These are phyloP conservation scores for Chaetomium olivaceum DNA, from an alignment of 2,329 filamentous ascomycete genomes.

Conservation along the genomic window DNA sequence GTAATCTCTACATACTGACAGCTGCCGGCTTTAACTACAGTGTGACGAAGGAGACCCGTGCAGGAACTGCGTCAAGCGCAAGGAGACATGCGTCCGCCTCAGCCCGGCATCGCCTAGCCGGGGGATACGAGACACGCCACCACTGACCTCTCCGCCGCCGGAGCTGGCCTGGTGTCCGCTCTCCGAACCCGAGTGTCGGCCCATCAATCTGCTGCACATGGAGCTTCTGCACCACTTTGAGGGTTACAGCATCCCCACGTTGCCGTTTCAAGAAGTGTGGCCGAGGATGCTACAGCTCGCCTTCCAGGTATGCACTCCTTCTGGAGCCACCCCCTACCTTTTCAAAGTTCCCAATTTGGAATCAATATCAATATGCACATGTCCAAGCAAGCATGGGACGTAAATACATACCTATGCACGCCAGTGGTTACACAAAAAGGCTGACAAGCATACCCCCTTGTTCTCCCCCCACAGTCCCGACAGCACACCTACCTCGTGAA, in stretches of 20 bases:
- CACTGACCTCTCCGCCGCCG: conserved; percentile 4
- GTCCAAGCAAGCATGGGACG: not conserved
- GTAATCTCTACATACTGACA: not conserved
- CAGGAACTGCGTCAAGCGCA: conserved; percentile 35
- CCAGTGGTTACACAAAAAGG: not conserved
- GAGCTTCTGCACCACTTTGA: conserved; percentile 39
- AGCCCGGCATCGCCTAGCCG: conserved; percentile 9
- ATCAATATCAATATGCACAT: not conserved
- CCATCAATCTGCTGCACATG: conserved; percentile 37
- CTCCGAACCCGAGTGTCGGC: conserved; percentile 18
- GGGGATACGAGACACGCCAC: conserved; percentile 8
- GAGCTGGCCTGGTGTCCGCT: conserved; percentile 13
- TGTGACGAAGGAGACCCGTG: conserved; percentile 37
- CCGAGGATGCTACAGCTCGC: conserved; percentile 33
- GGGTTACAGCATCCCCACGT: conserved; percentile 31
- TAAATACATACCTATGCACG: not conserved
- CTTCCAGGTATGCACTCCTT: conserved; percentile 31
- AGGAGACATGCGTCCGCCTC: conserved; percentile 28
- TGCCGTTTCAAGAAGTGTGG: conserved; percentile 37
- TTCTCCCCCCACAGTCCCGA: conserved; percentile 14
- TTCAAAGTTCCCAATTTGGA: not conserved
- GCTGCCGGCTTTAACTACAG: conserved; percentile 22
- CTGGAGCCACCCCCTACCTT: not conserved
- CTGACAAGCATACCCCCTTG: not conserved
- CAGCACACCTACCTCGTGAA: conserved; percentile 35